Percentiles rank a stretch among this genome's conserved stretches.
Evolutionary conservation across 306 rosid genomes (phyloP).

Genomic region (Gillenia trifoliata): DNA sequence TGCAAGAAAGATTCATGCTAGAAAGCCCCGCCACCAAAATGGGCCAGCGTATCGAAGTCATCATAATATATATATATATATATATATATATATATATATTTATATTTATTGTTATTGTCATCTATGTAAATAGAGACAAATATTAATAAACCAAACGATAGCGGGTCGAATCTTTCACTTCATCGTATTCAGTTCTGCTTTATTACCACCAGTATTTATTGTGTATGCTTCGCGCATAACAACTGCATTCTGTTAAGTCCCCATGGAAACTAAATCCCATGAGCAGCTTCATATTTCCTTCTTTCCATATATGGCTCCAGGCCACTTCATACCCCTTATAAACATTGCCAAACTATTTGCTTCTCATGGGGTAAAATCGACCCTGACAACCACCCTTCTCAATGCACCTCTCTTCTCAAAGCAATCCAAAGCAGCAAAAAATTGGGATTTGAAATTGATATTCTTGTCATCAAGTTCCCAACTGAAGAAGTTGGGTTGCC

Average conservation of each 20-base stretch:
- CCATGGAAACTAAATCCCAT: not conserved
- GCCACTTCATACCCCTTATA: slow-evolving; percentile 24
- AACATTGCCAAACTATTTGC: slow-evolving; percentile 25
- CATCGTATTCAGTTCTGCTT: too few relatives aligned
- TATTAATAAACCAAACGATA: too few relatives aligned
- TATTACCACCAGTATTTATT: too few relatives aligned
- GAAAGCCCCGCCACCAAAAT: too few relatives aligned
- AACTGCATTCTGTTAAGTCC: not conserved
- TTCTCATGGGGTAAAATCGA: slow-evolving; percentile 6
- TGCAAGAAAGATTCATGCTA: too few relatives aligned
- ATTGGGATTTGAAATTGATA: not conserved
- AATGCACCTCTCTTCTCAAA: not conserved
- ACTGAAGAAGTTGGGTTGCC: slow-evolving; percentile 1
- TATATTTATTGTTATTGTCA: too few relatives aligned
- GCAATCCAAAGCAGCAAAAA: not conserved
- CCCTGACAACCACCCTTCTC: slow-evolving; percentile 14
- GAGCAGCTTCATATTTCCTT: slow-evolving; percentile 13
- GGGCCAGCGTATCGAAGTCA: too few relatives aligned
- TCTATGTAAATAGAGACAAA: too few relatives aligned
- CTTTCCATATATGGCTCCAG: slow-evolving; percentile 20
- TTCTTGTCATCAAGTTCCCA: slow-evolving; percentile 3
- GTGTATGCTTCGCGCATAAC: too few relatives aligned
- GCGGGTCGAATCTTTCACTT: too few relatives aligned
- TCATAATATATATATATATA: too few relatives aligned
- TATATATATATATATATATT: too few relatives aligned